Conservation (phyloP, 73 alveolate genomes). For the Blepharisma stoltei region DNA sequence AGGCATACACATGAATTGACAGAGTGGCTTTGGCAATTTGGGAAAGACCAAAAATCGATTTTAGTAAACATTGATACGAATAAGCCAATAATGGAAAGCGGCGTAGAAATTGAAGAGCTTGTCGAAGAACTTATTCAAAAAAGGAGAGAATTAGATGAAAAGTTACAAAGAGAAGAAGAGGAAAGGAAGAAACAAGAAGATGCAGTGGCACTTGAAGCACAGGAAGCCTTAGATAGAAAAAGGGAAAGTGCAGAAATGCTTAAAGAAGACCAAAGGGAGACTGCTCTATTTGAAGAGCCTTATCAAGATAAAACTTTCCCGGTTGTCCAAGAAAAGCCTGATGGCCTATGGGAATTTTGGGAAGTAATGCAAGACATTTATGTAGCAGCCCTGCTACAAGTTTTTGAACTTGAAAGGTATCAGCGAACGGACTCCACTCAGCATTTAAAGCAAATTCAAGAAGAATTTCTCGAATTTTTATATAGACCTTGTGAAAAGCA, state of each 20-base stretch:
- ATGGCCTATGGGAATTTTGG: constrained; percentile 70
- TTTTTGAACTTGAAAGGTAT: constrained; percentile 73
- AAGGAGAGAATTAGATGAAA: constrained; percentile 42
- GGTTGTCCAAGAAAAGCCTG: constrained; percentile 24
- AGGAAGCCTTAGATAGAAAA: constrained; percentile 20
- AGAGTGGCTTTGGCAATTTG: constrained; percentile 86
- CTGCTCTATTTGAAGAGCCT: constrained; percentile 32
- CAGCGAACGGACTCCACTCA: constrained; percentile 80
- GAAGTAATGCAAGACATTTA: constrained; percentile 68
- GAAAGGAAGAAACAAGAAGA: constrained; percentile 41
- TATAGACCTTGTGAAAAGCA: constrained; percentile 92
- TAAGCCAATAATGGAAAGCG: constrained; percentile 45
- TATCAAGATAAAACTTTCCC: constrained; percentile 42
- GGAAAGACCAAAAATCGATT: constrained; percentile 41
- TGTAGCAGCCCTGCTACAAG: constrained; percentile 60
- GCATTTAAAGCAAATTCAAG: constrained; percentile 63
- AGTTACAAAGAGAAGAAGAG: constrained; percentile 44
- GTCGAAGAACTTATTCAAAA: constrained; percentile 50
- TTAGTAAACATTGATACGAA: constrained; percentile 55
- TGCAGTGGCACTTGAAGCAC: constrained; percentile 14
- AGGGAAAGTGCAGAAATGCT: constrained; percentile 38
- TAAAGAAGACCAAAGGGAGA: constrained; percentile 44
- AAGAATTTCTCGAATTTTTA: constrained; percentile 80
- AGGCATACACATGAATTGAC: constrained; percentile 67
- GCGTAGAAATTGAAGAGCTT: constrained; percentile 42